phyloP scores from a whole-genome alignment of 2,329 filamentous ascomycete genomes.

The Dichotomopilus funicola region DNA sequence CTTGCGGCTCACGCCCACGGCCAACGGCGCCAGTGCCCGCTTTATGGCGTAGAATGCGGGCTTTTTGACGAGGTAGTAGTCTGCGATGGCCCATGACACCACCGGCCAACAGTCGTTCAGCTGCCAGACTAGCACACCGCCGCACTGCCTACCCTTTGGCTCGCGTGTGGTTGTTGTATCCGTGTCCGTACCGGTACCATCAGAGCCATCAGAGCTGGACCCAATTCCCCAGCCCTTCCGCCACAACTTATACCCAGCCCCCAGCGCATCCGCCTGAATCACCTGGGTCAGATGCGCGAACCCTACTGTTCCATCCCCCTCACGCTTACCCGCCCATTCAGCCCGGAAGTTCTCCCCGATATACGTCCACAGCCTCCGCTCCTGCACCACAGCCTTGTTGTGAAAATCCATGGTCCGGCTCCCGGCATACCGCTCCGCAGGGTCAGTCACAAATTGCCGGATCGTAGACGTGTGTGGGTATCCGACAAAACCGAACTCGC shows the following conservation, averaged over 20 bases:
- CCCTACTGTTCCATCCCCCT: constrained; percentile 28
- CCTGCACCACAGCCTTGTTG: constrained; percentile 72
- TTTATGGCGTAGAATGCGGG: constrained; percentile 44
- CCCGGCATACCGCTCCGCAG: constrained; percentile 53
- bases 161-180: constrained; percentile 16
- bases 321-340: constrained; percentile 21
- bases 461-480: constrained; percentile 71
- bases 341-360: constrained; percentile 65
- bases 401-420: constrained; percentile 71
- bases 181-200: too few relatives aligned
- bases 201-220: too few relatives aligned
- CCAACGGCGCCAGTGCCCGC: constrained; percentile 53
- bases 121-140: constrained; percentile 62
- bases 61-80: constrained; percentile 58
- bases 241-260: constrained; percentile 45
- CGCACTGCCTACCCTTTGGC: constrained; percentile 52
- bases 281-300: constrained; percentile 51
- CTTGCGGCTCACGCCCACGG: constrained; percentile 47
- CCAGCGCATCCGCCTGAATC: constrained; percentile 44
- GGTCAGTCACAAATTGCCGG: constrained; percentile 52
- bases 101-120: constrained; percentile 66
- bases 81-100: constrained; percentile 59
- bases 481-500: constrained; percentile 75
- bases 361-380: constrained; percentile 64
- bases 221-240: constrained; percentile 49